Base-by-base conservation (phyloP, 345 rosid species). In the Pistacia atlantica region DNA sequence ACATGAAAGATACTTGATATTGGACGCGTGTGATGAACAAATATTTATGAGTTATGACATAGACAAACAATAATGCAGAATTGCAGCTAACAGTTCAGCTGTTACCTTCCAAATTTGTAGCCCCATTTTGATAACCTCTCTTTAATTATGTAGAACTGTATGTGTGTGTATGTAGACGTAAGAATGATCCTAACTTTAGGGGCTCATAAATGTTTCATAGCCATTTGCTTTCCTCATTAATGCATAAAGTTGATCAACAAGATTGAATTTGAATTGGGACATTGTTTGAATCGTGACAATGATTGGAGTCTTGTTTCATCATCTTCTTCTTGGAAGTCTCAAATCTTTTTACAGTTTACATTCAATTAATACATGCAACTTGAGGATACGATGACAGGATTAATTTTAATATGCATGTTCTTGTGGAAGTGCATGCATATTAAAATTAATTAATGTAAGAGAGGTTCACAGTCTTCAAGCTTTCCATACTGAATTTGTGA, bases 201-300 rank as follows among this genome's bases (percentile, higher is more conserved):
- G 45, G 46, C 67, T 72, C 25, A 28, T 72, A 72, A 72, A 72
- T 72, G 45, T 11, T 49, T 12, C 42, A 68, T 16, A 16, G 38
- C 62, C 62, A 18, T 31, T 31, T 31, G 3, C 3, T 31, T 31
- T 31, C 33, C 2, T 31, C 33, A 1, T 72, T 28, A 72, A 72
- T 60, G 75, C 67, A 46, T 46, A 72, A 72, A 72, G 58, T 61
- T 72, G 17, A 20, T 14, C 45, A 37, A 37, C 42, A 37, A 37
- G 42, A 38, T 38, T 38, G 42, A 38, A 38, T 38, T 38, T 11
- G 45, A 1, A 31, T 31, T 31, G 33, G 33, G 33, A 31, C 28
- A 46, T 72, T 20, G 33, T 42, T 37, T 38, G 20, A 45, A 42
- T 65, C 17, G 10, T 55, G 22, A 18, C 35, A 67, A 13, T 18